Percentiles rank a stretch among this genome's conserved stretches.
phyloP scores from a whole-genome alignment of 2,329 filamentous ascomycete genomes.

The Parascedosporium putredinis region DNA sequence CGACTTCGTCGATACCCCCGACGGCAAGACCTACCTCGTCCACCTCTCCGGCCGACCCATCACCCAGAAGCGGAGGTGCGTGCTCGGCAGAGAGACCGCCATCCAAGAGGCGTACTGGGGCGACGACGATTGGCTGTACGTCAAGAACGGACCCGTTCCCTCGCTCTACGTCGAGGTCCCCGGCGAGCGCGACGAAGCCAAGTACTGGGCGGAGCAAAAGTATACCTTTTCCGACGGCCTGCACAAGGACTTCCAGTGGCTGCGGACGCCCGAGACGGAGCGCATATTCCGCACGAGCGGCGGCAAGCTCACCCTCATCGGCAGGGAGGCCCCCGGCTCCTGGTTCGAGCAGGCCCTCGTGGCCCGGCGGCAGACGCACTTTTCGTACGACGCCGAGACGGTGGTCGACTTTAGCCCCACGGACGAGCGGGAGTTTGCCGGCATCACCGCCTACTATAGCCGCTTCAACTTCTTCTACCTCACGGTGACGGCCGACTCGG shows the following conservation, averaged over 20 bases:
- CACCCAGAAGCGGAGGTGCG: conserved; percentile 39
- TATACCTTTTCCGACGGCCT: conserved; percentile 37
- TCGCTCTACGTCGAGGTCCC: conserved; percentile 42
- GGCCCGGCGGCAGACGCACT: conserved; percentile 44
- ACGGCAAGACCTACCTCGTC: conserved; percentile 42
- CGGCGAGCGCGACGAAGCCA: conserved; percentile 31
- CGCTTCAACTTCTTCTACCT: conserved; percentile 58
- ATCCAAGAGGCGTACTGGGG: conserved; percentile 51
- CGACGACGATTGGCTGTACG: conserved; percentile 51
- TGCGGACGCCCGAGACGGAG: conserved; percentile 43
- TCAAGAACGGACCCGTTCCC: conserved; percentile 47
- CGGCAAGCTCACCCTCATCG: conserved; percentile 34
- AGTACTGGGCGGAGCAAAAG: conserved; percentile 37
- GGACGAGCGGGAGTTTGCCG: conserved; percentile 52
- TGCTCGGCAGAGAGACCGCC: conserved; percentile 43
- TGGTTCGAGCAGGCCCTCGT: conserved; percentile 51
- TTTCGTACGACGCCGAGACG: conserved; percentile 51
- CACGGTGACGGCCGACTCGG: conserved; percentile 43
- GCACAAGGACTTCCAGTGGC: conserved; percentile 46
- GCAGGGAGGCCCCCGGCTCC: conserved; percentile 42
- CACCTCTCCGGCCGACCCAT: conserved; percentile 42
- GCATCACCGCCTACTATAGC: conserved; percentile 51
- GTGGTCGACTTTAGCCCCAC: conserved; percentile 39
- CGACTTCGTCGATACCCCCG: conserved; percentile 42
- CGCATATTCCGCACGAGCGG: conserved; percentile 34